Evolutionary conservation across 768 basidiomycete species (phyloP), one percentile per base, ranked within the genome.

Genomic region (Xerocomellus dryophilus): DNA sequence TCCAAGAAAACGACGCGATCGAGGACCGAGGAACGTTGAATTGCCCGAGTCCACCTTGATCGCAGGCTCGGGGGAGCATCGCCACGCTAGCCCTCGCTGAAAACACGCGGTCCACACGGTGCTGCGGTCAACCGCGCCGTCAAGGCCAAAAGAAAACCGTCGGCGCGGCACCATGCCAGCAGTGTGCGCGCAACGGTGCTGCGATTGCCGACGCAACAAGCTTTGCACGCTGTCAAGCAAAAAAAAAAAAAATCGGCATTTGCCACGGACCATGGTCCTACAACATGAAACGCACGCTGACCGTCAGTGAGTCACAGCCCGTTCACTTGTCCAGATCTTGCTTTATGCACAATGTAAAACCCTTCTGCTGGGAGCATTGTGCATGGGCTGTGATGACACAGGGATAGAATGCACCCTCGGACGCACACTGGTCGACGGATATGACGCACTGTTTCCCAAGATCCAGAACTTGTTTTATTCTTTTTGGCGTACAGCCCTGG

Each of bases 21-120:
- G 47, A 43, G 47, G 39, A 39, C 40, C 50, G 21, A 17, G 32
- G 36, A 34, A 40, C 36, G 39, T 12, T 31, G 51, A 7, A 42
- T 51, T 34, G 31, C 43, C 50, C 7, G 48, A 50, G 40, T 18
- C 10, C 29, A 10, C 32, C 45, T 41, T 40, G 53, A 54, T 59
- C 54, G 40, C 25, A 42, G 43, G 43, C 50, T 43, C 25, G 34
- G 40, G 27, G 18, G 8, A 3, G 39, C 50, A 43, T 40, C 31
- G 39, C 29, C 51, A 49, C 31, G 41, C 51, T 31, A 35, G 1
- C 54, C 61, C 64, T 67, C 64, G 47, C 61, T 67, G 64, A 59
- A 65, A 54, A 65, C 64, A 65, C 62, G 64, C 59, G 52, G 59
- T 29, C 1, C 8, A 20, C 40, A 45, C 32, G 18, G 46, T 50